Evolutionary conservation across 2,329 filamentous ascomycete genomes (phyloP).

Genomic region (Venturia effusa): DNA sequence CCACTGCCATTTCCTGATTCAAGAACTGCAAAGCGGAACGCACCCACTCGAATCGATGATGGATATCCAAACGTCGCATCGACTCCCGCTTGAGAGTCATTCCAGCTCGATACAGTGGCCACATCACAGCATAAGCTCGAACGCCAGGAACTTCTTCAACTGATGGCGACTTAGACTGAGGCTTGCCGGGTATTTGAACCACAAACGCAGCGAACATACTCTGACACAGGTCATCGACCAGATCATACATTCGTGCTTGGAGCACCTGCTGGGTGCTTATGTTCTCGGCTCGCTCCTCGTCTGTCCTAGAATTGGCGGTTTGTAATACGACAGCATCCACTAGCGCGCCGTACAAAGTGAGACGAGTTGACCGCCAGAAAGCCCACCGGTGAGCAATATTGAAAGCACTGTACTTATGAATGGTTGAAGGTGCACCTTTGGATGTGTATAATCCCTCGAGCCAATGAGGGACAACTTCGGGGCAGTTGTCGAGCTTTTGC

Average conservation of each 20-base stretch:
- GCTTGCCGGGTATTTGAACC: not conserved
- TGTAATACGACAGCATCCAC: not conserved
- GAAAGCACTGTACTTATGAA: not conserved
- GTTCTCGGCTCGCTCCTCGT: not conserved
- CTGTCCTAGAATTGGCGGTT: not conserved
- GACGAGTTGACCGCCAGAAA: not conserved
- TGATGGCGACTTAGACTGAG: not conserved
- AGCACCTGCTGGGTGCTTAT: not conserved
- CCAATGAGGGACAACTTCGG: not conserved
- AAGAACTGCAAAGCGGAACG: not conserved
- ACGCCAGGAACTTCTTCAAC: not conserved
- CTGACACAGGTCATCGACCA: not conserved
- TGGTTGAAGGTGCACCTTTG: not conserved
- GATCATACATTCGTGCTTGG: not conserved
- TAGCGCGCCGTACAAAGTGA: not conserved
- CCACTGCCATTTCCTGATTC: not conserved
- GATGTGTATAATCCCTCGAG: not conserved
- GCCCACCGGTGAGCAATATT: not conserved
- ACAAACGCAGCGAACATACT: not conserved
- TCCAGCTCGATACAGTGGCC: not conserved
- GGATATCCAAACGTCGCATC: not conserved
- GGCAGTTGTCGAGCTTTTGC: no score
- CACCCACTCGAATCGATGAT: not conserved
- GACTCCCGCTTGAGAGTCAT: constrained; percentile 1
- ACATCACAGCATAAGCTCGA: not conserved